phyloP scores from a whole-genome alignment of 169 alveolate species.

The Eimeria mitis region DNA sequence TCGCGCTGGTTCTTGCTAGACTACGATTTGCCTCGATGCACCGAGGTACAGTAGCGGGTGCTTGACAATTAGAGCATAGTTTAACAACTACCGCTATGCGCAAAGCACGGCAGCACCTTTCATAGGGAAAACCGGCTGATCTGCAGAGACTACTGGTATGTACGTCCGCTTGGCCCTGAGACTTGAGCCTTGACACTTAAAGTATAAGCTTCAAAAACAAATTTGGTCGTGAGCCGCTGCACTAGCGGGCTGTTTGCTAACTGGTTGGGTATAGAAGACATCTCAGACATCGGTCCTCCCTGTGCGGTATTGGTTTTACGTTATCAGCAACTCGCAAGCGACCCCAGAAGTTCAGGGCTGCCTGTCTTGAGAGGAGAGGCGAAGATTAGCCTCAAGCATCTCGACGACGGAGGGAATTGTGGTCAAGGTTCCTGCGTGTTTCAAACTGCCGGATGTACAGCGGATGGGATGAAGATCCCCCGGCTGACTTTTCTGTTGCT shows the following conservation, averaged over 20 bases:
- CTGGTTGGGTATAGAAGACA: neutral
- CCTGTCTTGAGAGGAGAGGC: neutral
- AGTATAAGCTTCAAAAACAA: neutral
- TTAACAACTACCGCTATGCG: neutral
- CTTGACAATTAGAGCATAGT: neutral
- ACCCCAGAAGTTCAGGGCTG: neutral
- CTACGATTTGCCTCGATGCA: neutral
- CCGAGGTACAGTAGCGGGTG: neutral
- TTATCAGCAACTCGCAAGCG: neutral
- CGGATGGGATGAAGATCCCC: neutral
- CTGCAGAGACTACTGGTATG: too few relatives aligned
- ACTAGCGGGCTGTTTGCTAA: neutral
- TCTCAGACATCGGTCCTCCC: neutral
- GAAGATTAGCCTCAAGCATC: neutral
- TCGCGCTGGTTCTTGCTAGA: neutral
- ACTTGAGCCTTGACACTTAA: neutral
- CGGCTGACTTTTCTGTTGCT: neutral
- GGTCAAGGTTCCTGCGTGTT: neutral
- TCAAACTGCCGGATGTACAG: neutral
- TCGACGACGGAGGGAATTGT: slow-evolving; percentile 9
- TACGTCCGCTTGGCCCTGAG: neutral
- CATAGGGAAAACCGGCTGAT: too few relatives aligned
- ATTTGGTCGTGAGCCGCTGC: neutral
- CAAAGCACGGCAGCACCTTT: neutral
- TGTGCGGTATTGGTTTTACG: neutral